These are phyloP conservation scores for Aspergillus kassunensis DNA, from an alignment of 495 filamentous ascomycete genomes.

Conservation along the genomic window DNA sequence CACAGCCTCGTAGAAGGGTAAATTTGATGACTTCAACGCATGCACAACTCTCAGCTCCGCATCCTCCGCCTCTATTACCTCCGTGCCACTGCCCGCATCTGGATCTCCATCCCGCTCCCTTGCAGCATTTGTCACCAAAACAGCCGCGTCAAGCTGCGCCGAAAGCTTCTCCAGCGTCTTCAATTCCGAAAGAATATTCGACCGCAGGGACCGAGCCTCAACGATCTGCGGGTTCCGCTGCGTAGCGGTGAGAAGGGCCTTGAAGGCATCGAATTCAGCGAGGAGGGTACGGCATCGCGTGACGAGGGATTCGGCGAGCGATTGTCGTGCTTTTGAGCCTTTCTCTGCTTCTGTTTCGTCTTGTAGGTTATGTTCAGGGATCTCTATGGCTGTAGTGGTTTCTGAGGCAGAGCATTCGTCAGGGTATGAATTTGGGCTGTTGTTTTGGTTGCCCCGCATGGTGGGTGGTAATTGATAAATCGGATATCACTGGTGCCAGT, in stretches of 20 bases:
- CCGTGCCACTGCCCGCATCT: background rate
- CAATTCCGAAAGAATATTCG: conserved; percentile 45
- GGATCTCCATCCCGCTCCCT: too few relatives aligned
- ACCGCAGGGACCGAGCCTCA: conserved; percentile 49
- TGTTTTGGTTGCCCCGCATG: background rate
- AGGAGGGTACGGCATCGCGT: conserved; percentile 42
- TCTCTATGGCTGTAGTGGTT: too few relatives aligned
- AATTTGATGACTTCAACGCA: conserved; percentile 52
- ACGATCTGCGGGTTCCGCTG: conserved; percentile 49
- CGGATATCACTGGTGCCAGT: too few relatives aligned
- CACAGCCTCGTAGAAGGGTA: conserved; percentile 53
- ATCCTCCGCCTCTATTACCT: conserved; percentile 18
- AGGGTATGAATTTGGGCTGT: too few relatives aligned
- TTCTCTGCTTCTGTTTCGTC: background rate
- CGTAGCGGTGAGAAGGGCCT: conserved; percentile 37
- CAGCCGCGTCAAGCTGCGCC: conserved; percentile 18
- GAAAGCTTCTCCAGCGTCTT: conserved; percentile 48
- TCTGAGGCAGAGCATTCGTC: too few relatives aligned
- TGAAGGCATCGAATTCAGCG: conserved; percentile 45
- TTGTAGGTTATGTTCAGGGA: background rate
- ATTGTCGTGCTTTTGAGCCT: background rate
- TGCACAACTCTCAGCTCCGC: conserved; percentile 32
- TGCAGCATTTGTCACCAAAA: conserved; percentile 8
- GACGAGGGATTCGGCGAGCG: conserved; percentile 28
- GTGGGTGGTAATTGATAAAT: background rate